Percentiles rank a stretch among this genome's conserved stretches.
These are phyloP conservation scores for Trypanosoma rangeli DNA, from an alignment of 208 protist genomes.

Conservation along the genomic window DNA sequence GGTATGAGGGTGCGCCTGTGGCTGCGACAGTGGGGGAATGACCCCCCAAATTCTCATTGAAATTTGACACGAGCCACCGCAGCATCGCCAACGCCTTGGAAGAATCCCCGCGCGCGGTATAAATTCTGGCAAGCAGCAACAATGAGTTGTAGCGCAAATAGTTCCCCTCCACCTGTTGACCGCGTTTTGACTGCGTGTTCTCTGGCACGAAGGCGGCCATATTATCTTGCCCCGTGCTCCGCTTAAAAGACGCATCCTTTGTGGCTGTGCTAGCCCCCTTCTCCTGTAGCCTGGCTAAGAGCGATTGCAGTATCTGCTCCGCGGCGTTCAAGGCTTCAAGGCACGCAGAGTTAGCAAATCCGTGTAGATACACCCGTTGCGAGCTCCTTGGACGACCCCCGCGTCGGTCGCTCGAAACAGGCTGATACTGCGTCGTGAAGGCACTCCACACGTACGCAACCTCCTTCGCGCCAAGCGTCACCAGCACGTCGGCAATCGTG, in stretches of 20 bases:
- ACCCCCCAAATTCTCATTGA: slow-evolving; percentile 6
- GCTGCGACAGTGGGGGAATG: background rate
- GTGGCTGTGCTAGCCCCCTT: background rate
- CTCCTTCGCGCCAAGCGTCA: slow-evolving; percentile 49
- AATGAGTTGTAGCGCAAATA: slow-evolving; percentile 19
- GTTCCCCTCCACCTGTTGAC: slow-evolving; percentile 11
- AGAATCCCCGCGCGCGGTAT: slow-evolving; percentile 25
- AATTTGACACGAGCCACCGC: slow-evolving; percentile 8
- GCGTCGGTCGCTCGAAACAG: slow-evolving; percentile 9
- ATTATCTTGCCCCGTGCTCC: background rate
- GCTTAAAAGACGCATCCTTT: background rate
- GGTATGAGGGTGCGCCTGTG: slow-evolving; percentile 36
- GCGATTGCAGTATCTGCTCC: slow-evolving; percentile 43
- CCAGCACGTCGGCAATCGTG: slow-evolving; percentile 59
- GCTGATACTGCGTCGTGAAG: slow-evolving; percentile 13
- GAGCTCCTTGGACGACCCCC: slow-evolving; percentile 11
- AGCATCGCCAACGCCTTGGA: slow-evolving; percentile 14
- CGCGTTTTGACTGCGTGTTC: slow-evolving; percentile 4
- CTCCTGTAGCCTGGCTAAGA: slow-evolving; percentile 19
- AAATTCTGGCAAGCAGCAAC: slow-evolving; percentile 23
- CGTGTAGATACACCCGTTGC: slow-evolving; percentile 10
- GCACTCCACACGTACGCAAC: slow-evolving; percentile 45
- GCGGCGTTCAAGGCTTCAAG: slow-evolving; percentile 51
- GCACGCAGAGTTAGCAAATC: slow-evolving; percentile 39
- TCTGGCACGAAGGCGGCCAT: background rate